Evolutionary conservation across 345 rosid genomes (phyloP).

Genomic region (Moricandia moricandioides): DNA sequence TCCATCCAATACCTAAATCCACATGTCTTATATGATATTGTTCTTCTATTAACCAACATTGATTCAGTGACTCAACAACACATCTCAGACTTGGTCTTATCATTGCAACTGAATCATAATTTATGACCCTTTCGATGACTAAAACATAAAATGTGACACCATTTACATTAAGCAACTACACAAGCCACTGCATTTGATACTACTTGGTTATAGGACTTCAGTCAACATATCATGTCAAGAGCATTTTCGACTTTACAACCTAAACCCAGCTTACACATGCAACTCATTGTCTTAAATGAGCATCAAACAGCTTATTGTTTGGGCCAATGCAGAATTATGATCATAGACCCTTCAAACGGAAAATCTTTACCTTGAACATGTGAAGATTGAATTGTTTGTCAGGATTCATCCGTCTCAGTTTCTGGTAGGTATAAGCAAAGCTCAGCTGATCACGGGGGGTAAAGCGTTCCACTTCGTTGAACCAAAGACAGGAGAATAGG

Average conservation of each 20-base stretch:
- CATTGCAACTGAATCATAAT: no score
- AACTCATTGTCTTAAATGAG: neutral
- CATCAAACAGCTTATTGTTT: neutral
- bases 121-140: neutral
- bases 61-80: no score
- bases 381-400: constrained; percentile 74
- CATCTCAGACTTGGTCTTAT: no score
- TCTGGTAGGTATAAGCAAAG: constrained; percentile 83
- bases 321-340: neutral
- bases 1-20: neutral
- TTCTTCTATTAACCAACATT: no score
- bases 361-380: constrained; percentile 82
- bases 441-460: constrained; percentile 98
- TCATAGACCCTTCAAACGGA: neutral
- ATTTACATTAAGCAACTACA: no score
- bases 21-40: neutral
- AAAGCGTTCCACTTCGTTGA: constrained; percentile 93
- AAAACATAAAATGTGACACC: neutral
- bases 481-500: constrained; percentile 97
- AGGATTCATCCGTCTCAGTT: constrained; percentile 77
- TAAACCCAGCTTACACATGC: neutral
- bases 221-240: neutral
- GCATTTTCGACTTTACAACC: neutral
- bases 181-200: no score
- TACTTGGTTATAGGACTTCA: neutral